phyloP scores from a whole-genome alignment of 129 eudicot genomes.

The Gnaphalium uliginosum region DNA sequence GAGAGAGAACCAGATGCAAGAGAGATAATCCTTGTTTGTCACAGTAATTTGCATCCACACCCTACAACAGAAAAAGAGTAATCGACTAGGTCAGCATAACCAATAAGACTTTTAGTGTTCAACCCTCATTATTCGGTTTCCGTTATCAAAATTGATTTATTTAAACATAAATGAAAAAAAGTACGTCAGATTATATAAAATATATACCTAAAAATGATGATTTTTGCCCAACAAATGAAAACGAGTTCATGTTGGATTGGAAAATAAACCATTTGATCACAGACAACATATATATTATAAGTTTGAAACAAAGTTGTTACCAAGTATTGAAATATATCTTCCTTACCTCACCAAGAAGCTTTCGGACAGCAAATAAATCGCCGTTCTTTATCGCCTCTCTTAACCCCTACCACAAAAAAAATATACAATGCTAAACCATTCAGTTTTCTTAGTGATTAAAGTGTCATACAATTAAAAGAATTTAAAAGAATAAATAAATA shows the following conservation, averaged over 20 bases:
- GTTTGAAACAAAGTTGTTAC: slow-evolving; percentile 8
- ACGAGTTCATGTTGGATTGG: neutral
- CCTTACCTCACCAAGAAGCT: slow-evolving; percentile 83
- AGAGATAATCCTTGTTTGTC: slow-evolving; percentile 92
- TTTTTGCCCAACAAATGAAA: slow-evolving; percentile 11
- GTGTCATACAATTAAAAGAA: too few species aligned
- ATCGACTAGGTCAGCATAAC: neutral
- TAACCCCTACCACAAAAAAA: slow-evolving; percentile 55
- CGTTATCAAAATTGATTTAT: neutral
- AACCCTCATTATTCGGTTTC: slow-evolving; percentile 1
- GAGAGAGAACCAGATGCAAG: slow-evolving; percentile 76
- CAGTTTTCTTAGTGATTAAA: neutral
- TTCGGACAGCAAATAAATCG: slow-evolving; percentile 65
- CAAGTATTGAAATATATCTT: slow-evolving; percentile 18
- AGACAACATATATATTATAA: neutral
- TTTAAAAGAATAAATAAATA: neutral
- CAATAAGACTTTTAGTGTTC: neutral
- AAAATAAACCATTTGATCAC: slow-evolving; percentile 18
- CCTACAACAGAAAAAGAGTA: slow-evolving; percentile 45
- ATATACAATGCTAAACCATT: neutral
- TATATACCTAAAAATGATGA: neutral
- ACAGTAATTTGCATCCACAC: slow-evolving; percentile 90
- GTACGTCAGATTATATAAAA: neutral
- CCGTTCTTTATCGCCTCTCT: slow-evolving; percentile 97
- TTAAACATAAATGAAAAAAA: neutral